Base-by-base conservation (phyloP, 176 grass and related monocot species). In the Lolium rigidum region DNA sequence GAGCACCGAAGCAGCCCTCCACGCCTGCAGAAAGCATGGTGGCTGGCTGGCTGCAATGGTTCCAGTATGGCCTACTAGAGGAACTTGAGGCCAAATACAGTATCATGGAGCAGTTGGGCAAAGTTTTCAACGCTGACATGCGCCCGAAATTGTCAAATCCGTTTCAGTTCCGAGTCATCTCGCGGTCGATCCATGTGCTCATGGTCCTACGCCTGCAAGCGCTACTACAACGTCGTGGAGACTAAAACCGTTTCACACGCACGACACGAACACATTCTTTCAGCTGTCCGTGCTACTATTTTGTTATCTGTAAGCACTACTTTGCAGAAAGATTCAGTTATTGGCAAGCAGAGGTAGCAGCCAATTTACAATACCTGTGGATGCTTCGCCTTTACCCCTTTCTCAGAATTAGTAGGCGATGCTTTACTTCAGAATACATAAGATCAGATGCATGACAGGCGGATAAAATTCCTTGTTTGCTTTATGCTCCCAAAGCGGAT, bases 61-160 rank as follows among this genome's bases (percentile, higher is more conserved):
- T 52, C 41, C 10, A 11, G 71, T 43, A 82, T 49, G 62, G 21
- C 35, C 57, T 63, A 41, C 31, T 62, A 79, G 21, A 56, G 4
- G 39, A 56, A 2, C 7, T 16, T 57, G 80, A 39, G 11, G 8
- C 10, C 25, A 16, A 6, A 26, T 16, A 81, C 17, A 49, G 25
- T 37, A 60, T 37, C 24, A 76, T 79, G 67, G 57, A 76, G 77
- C 58, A 67, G 78, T 76, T 82, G 60, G 52, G 58, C 9, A 52
- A 44, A 74, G 24, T 62, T 78, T 68, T 87, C 84, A 87, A 80
- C 66, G 31, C 48, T 87, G 73, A 74, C 80, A 41, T 55, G n/a
- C 7, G 17, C 5, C 12, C 67, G 24, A 44, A 78, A 82, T 63
- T 22, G 35, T 88, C 49, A 61, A 74, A 68, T 17, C 44, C 6